Conservation (phyloP, 2,329 filamentous ascomycete genomes). For the Hymenoscyphus repandus region DNA sequence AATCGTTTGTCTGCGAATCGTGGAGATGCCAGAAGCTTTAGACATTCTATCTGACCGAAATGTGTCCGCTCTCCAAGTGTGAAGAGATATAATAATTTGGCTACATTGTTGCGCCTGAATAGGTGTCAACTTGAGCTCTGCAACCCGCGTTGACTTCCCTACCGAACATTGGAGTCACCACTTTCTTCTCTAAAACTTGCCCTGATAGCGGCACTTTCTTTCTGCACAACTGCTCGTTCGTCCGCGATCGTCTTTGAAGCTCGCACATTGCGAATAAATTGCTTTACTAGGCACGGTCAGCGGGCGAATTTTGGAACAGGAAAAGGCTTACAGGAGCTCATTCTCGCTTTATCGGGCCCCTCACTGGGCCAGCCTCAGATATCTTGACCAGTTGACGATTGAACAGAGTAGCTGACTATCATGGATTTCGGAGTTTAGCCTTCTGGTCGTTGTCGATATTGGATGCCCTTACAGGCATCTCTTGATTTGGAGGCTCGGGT, state of each 20-base stretch:
- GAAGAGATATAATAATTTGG: conserved; percentile 96
- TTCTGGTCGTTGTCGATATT: no score
- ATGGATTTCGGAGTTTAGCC: no score
- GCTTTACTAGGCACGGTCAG: conserved; percentile 67
- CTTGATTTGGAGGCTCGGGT: no score
- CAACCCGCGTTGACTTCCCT: conserved; percentile 31
- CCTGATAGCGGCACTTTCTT: conserved; percentile 95
- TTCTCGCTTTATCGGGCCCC: conserved; percentile 27
- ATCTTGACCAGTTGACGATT: neutral
- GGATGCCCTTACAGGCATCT: no score
- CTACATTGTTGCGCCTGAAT: conserved; percentile 91
- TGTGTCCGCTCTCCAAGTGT: conserved; percentile 95
- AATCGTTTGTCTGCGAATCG: conserved; percentile 97
- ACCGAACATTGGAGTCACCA: conserved; percentile 86
- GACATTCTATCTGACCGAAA: conserved; percentile 98
- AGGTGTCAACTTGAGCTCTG: conserved; percentile 13
- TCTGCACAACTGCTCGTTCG: conserved; percentile 96
- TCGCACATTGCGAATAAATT: conserved; percentile 98
- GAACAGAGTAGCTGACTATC: neutral
- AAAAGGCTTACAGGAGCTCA: conserved; percentile 32
- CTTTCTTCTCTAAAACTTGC: conserved; percentile 98
- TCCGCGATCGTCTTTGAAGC: conserved; percentile 98
- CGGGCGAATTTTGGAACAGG: conserved; percentile 10
- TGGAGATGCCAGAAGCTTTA: conserved; percentile 93
- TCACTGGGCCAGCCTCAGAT: conserved; percentile 26